Percentiles rank a stretch among this genome's conserved stretches.
phyloP scores from a whole-genome alignment of 2,329 filamentous ascomycete genomes.

The Xylariaceae sp. region DNA sequence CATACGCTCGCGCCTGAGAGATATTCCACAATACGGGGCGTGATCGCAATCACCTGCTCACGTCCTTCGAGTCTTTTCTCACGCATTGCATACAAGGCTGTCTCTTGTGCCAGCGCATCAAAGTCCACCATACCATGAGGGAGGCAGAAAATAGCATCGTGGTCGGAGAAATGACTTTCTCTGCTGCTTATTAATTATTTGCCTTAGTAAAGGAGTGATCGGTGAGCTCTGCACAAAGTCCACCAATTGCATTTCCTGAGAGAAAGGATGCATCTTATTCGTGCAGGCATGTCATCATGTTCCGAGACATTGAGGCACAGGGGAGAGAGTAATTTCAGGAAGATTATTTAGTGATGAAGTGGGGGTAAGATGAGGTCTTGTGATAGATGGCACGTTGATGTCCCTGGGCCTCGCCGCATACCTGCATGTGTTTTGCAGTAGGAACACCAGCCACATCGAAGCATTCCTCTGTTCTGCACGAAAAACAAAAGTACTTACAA shows the following conservation, averaged over 20 bases:
- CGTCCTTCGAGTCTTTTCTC: conserved; percentile 13
- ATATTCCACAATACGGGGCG: neutral
- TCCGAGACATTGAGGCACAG: too few relatives aligned
- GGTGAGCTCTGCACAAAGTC: too few relatives aligned
- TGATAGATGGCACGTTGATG: conserved; percentile 14
- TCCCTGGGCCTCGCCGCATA: conserved; percentile 20
- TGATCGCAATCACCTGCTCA: conserved; percentile 27
- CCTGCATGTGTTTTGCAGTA: conserved; percentile 16
- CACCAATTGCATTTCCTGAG: conserved; percentile 10
- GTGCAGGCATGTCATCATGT: conserved; percentile 3
- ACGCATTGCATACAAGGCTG: conserved; percentile 23
- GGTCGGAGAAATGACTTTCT: too few relatives aligned
- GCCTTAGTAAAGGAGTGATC: too few relatives aligned
- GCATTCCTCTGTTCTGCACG: conserved; percentile 4
- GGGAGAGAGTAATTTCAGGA: neutral
- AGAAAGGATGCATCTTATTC: neutral
- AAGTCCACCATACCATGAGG: conserved; percentile 3
- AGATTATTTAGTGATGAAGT: conserved; percentile 1
- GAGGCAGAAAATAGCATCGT: conserved; percentile 12
- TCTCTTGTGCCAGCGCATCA: conserved; percentile 19
- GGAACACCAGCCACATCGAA: conserved; percentile 15
- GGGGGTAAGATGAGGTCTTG: conserved; percentile 13
- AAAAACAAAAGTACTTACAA: conserved; percentile 12
- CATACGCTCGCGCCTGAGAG: neutral
- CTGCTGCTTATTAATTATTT: too few relatives aligned